These are phyloP conservation scores for Dalbergia cochinchinensis DNA, from an alignment of 306 rosid genomes.

Conservation along the genomic window DNA sequence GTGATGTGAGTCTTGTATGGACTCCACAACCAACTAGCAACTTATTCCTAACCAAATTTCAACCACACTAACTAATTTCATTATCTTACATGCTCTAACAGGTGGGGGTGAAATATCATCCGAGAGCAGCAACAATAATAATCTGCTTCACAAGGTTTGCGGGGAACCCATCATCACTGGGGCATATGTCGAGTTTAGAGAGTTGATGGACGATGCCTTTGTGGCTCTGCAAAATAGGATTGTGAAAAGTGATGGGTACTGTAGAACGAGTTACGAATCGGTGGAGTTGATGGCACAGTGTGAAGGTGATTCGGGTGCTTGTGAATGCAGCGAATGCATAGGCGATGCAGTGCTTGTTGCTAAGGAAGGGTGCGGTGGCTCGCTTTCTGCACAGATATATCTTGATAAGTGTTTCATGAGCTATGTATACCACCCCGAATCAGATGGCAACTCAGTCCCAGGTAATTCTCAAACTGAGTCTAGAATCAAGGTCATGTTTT, in stretches of 20 bases:
- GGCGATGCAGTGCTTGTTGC: constrained; percentile 60
- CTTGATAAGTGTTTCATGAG: constrained; percentile 64
- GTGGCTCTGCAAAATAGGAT: constrained; percentile 52
- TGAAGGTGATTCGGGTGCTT: constrained; percentile 55
- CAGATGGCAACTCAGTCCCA: constrained; percentile 20
- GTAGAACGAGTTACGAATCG: constrained; percentile 29
- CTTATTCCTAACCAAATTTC: too few species aligned
- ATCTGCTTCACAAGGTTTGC: constrained; percentile 58
- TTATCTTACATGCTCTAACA: too few species aligned
- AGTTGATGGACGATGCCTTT: constrained; percentile 61
- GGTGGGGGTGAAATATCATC: background rate
- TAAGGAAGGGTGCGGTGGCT: constrained; percentile 53
- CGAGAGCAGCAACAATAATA: background rate
- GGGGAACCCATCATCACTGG: constrained; percentile 31
- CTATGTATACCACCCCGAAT: constrained; percentile 48
- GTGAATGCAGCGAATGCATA: constrained; percentile 73
- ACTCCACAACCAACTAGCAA: too few species aligned
- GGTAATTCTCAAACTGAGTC: constrained; percentile 41
- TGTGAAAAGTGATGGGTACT: constrained; percentile 53
- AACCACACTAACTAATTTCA: too few species aligned
- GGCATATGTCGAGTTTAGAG: constrained; percentile 35
- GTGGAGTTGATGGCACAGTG: constrained; percentile 77
- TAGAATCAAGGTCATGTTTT: background rate
- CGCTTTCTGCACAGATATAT: constrained; percentile 68
- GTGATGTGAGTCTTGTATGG: too few species aligned